Evolutionary conservation across 2,329 filamentous ascomycete species (phyloP), one percentile per base, ranked within the genome.

Genomic region (Botrytis medusae): DNA sequence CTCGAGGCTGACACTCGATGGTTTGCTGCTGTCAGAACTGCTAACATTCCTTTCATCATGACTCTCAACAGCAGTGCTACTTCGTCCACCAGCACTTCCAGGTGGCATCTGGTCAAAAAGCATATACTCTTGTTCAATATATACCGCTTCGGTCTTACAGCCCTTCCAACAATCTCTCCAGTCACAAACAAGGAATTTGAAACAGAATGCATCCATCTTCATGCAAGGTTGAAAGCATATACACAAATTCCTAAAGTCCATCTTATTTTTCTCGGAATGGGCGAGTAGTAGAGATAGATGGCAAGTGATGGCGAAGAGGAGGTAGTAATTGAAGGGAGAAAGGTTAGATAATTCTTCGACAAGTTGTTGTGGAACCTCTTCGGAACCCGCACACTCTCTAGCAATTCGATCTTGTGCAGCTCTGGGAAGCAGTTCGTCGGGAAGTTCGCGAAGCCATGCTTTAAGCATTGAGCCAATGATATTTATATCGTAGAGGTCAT

Each of bases 81-180:
- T 78, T 64, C 74, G 77, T n/a, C 70, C 70, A 65, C 79, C 79
- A 5, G 77, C 77, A 61, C 77, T 78, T 60, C 77, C 77, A 46
- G 89, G 89, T 9, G 88, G 85, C 6, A 88, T 86, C 78, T 87
- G 85, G 72, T 90, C 87, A 72, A 91, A 89, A 4, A 89, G 80
- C 76, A 83, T 83, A 77, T 92, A 91, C 79, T 93, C 91, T 76
- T 91, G 86, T 77, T 93, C 89, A 51, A 94, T 90, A 79, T 88
- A 95, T 77, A 90, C 90, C 75, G 93, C 90, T 82, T 98, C 95
- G 20, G 93, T 97, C 85, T 91, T 94, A 84, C 95, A 98, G 14
- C 95, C 95, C 82, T 96, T 94, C 95, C 95, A 98, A 84, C 95
- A 98, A 78, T 97, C 92, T 78, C 94, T 91, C 95, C 95, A 98